Evolutionary conservation across 495 filamentous ascomycete species (phyloP).

Genomic region (Aspergillus carlsbadensis): DNA sequence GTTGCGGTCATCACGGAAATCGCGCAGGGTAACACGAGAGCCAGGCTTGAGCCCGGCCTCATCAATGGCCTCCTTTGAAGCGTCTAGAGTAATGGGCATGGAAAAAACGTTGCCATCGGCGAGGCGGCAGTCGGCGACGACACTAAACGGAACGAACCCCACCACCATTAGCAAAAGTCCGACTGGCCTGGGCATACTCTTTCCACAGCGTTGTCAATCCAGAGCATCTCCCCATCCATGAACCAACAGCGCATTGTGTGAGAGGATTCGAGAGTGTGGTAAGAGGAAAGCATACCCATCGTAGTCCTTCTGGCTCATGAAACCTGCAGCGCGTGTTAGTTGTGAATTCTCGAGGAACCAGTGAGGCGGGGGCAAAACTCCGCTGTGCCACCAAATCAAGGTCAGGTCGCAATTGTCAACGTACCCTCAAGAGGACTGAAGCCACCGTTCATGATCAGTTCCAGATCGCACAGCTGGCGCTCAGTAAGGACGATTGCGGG

Average conservation of each 20-base stretch:
- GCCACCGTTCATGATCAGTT: conserved; percentile 92
- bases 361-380: conserved; percentile 1
- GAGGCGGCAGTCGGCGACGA: conserved; percentile 82
- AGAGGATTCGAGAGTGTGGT: neutral
- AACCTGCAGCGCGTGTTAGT: conserved; percentile 55
- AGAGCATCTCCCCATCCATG: neutral
- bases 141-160: conserved; percentile 49
- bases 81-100: conserved; percentile 95
- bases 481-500: conserved; percentile 84
- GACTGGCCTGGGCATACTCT: neutral
- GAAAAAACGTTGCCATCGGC: conserved; percentile 89
- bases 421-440: conserved; percentile 95
- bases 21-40: conserved; percentile 79
- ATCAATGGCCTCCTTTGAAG: conserved; percentile 69
- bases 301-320: conserved; percentile 97
- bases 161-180: conserved; percentile 13
- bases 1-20: conserved; percentile 94
- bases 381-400: neutral
- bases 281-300: conserved; percentile 64
- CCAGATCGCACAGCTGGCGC: conserved; percentile 95
- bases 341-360: neutral
- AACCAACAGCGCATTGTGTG: neutral
- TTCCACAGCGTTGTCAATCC: neutral
- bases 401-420: conserved; percentile 29
- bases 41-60: conserved; percentile 73